phyloP scores from a whole-genome alignment of 352 stramenopile species.

The Globisporangium recalcitrans region DNA sequence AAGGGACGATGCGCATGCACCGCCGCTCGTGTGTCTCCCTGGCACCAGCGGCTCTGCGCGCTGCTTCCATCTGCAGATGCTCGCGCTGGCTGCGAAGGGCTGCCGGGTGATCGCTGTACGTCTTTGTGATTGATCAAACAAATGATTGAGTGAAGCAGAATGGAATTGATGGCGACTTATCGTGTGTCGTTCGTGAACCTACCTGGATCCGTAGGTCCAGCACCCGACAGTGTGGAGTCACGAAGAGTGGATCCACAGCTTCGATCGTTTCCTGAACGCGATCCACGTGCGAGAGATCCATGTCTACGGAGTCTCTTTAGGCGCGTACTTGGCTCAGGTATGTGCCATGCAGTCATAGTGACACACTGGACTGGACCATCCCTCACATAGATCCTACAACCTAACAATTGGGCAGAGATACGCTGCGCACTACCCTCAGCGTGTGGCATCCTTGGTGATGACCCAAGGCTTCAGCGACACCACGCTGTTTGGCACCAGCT shows the following conservation, averaged over 20 bases:
- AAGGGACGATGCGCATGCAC: slow-evolving; percentile 2
- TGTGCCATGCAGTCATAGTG: no score
- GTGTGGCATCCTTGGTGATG: slow-evolving; percentile 51
- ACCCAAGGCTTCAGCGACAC: slow-evolving; percentile 68
- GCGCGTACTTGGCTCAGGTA: slow-evolving; percentile 68
- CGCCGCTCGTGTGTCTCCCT: slow-evolving; percentile 60
- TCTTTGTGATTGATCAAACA: no score
- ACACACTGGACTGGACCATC: no score
- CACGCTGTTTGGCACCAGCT: slow-evolving; percentile 32
- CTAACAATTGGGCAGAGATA: slow-evolving; percentile 37
- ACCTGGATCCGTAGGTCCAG: no score
- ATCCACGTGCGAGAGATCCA: slow-evolving; percentile 53
- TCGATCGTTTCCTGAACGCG: slow-evolving; percentile 71
- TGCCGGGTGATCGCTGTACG: slow-evolving; percentile 59
- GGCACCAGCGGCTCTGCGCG: slow-evolving; percentile 44
- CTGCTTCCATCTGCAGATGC: slow-evolving; percentile 58
- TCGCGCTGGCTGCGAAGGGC: slow-evolving; percentile 43
- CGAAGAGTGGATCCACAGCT: slow-evolving; percentile 79
- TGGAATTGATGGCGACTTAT: no score
- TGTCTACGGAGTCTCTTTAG: slow-evolving; percentile 65
- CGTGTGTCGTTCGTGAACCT: no score
- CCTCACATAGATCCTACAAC: no score
- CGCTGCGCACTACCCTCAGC: slow-evolving; percentile 47
- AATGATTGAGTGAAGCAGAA: neutral
- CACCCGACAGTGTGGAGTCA: slow-evolving; percentile 71